Evolutionary conservation across 2,329 filamentous ascomycete genomes (phyloP).

Genomic region (Diaporthe vaccinii): DNA sequence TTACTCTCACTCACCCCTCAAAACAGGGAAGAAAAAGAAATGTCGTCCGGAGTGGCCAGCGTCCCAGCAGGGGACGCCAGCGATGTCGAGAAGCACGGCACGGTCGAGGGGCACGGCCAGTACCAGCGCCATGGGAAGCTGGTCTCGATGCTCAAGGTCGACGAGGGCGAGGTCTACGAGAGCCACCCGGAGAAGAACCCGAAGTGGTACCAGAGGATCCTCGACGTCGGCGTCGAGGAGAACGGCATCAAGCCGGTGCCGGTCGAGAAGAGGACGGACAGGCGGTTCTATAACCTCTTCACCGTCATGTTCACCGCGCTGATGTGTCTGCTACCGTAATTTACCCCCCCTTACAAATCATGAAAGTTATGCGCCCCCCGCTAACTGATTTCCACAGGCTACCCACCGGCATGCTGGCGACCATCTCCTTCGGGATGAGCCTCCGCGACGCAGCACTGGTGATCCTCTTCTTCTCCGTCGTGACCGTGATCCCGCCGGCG

Average conservation of each 20-base stretch:
- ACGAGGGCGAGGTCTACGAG: conserved; percentile 52
- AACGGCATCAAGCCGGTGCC: conserved; percentile 71
- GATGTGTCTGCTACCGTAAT: conserved; percentile 70
- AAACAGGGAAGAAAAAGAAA: neutral
- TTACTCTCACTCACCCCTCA: neutral
- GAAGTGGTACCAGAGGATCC: conserved; percentile 58
- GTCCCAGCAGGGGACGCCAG: neutral
- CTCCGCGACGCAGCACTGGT: conserved; percentile 69
- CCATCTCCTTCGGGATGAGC: conserved; percentile 64
- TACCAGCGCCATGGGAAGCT: conserved; percentile 42
- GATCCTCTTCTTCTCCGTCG: conserved; percentile 70
- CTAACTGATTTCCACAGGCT: conserved; percentile 54
- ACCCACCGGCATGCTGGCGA: conserved; percentile 71
- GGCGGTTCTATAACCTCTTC: conserved; percentile 68
- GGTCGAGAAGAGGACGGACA: conserved; percentile 65
- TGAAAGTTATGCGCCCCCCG: neutral
- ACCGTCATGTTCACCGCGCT: conserved; percentile 72
- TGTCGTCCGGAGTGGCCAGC: conserved; percentile 16
- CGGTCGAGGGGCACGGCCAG: conserved; percentile 20
- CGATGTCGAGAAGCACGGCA: conserved; percentile 44
- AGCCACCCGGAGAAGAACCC: conserved; percentile 48
- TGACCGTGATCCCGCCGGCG: conserved; percentile 67
- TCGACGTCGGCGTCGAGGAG: conserved; percentile 63
- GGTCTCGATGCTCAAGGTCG: conserved; percentile 46
- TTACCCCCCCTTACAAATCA: conserved; percentile 35